Percentiles rank a stretch among this genome's conserved stretches.
Conservation (phyloP, 75 land plant genomes). For the Ceratopteris richardii region DNA sequence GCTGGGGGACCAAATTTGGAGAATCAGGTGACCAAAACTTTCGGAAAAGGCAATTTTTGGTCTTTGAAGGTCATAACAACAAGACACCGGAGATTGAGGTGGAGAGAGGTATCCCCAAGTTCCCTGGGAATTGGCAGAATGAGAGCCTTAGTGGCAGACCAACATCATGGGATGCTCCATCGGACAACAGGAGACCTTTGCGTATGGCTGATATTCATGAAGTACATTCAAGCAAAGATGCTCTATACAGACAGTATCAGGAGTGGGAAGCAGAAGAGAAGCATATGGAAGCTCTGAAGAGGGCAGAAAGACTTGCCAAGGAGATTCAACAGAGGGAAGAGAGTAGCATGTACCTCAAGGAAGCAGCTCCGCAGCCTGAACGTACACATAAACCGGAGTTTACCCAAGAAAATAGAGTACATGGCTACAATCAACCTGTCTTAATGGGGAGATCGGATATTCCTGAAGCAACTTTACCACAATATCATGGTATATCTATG, state of each 20-base stretch:
- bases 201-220: no score
- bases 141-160: not conserved
- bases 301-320: not conserved
- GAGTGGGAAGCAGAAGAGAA: conserved; percentile 2
- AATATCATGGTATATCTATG: no score
- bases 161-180: not conserved
- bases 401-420: not conserved
- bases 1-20: not conserved
- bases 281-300: conserved; percentile 8
- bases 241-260: conserved; percentile 1
- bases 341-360: not conserved
- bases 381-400: no score
- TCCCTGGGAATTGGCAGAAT: not conserved
- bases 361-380: not conserved
- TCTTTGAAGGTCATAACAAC: not conserved
- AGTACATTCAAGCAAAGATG: no score
- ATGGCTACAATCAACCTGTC: no score
- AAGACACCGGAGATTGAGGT: not conserved
- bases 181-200: no score
- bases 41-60: not conserved
- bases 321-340: conserved; percentile 3
- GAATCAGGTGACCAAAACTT: no score
- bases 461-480: no score
- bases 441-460: no score
- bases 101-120: not conserved